Evolutionary conservation across 2,329 filamentous ascomycete species (phyloP).

Genomic region (Orbilia quercus): DNA sequence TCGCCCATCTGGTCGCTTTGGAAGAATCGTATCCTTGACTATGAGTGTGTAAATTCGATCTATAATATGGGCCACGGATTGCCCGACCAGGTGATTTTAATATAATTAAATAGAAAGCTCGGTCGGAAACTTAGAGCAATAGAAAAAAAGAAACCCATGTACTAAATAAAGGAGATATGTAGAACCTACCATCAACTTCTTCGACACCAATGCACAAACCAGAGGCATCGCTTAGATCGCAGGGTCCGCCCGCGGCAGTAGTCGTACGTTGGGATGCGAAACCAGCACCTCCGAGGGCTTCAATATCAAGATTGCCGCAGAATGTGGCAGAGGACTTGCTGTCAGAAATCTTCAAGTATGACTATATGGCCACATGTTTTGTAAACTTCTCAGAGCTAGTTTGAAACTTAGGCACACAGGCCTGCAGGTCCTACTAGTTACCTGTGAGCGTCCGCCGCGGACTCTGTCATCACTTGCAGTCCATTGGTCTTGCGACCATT

Average conservation of each 20-base stretch:
- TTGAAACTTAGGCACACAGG: background rate
- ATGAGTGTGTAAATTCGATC: slow-evolving; percentile 74
- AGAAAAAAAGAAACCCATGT: too few relatives aligned
- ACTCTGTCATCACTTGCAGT: slow-evolving; percentile 51
- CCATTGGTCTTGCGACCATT: slow-evolving; percentile 37
- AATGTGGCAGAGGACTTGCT: slow-evolving; percentile 67
- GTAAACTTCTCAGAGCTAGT: background rate
- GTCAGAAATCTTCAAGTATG: slow-evolving; percentile 64
- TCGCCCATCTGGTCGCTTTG: slow-evolving; percentile 69
- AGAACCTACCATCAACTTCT: slow-evolving; percentile 56
- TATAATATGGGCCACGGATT: too few relatives aligned
- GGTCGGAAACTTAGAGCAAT: too few relatives aligned
- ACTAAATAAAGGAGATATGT: background rate
- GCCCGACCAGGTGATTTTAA: too few relatives aligned
- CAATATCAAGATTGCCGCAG: slow-evolving; percentile 77
- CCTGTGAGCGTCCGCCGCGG: slow-evolving; percentile 47
- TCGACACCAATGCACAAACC: slow-evolving; percentile 63
- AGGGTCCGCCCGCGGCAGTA: slow-evolving; percentile 67
- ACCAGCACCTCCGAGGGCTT: slow-evolving; percentile 79
- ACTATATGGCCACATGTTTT: slow-evolving; percentile 63
- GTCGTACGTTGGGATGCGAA: slow-evolving; percentile 82
- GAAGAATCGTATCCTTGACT: slow-evolving; percentile 74
- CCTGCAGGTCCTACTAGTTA: slow-evolving; percentile 14
- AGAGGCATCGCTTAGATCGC: slow-evolving; percentile 73
- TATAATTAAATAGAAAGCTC: too few relatives aligned